A percentile compares a stretch with the other conserved stretches of the same genome.
phyloP scores from a whole-genome alignment of 2,329 filamentous ascomycete genomes.

The Pyrenochaeta sp. region DNA sequence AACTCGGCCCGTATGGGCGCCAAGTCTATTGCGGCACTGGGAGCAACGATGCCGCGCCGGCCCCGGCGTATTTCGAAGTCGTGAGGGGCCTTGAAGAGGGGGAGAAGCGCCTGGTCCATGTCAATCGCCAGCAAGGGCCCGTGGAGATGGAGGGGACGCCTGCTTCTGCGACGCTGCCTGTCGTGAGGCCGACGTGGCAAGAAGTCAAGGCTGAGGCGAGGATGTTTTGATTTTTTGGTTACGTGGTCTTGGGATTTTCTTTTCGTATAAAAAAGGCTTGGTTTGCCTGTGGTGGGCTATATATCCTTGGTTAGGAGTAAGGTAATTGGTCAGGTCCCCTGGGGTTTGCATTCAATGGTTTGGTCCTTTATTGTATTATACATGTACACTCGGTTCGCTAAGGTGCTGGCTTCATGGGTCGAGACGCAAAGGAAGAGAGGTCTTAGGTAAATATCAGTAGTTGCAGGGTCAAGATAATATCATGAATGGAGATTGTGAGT shows the following conservation, averaged over 20 bases:
- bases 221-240: slow-evolving; percentile 2
- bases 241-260: too few species aligned
- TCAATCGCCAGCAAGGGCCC: slow-evolving; percentile 3
- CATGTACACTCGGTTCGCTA: too few species aligned
- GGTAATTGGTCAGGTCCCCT: too few species aligned
- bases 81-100: background rate
- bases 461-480: too few species aligned
- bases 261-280: too few species aligned
- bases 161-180: too few species aligned
- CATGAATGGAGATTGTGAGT: too few species aligned
- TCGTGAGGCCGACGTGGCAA: slow-evolving; percentile 2
- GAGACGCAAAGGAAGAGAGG: too few species aligned
- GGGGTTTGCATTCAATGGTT: too few species aligned
- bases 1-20: background rate
- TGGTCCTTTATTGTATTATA: too few species aligned
- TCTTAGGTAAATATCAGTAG: too few species aligned
- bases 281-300: background rate
- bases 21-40: background rate
- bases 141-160: slow-evolving; percentile 10
- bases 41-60: background rate
- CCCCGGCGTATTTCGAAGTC: background rate
- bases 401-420: too few species aligned
- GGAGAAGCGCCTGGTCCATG: slow-evolving; percentile 1
- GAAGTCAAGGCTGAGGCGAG: slow-evolving; percentile 3
- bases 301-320: background rate